Percentiles rank a stretch among this genome's conserved stretches.
phyloP scores from a whole-genome alignment of 2,329 filamentous ascomycete genomes.

The Catunica adiposa region DNA sequence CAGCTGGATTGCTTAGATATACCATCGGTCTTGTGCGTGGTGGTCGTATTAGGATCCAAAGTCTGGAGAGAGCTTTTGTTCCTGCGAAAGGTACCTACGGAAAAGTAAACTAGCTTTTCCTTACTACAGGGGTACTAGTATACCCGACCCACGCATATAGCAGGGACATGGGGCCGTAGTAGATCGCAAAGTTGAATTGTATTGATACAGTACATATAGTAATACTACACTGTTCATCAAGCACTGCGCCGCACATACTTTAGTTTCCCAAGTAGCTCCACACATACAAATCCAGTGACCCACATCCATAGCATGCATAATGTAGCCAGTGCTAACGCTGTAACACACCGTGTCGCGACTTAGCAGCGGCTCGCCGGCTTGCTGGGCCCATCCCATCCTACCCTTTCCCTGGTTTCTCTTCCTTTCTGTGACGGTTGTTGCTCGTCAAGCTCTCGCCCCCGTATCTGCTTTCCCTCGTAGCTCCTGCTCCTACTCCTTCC shows the following conservation, averaged over 20 bases:
- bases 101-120: background rate
- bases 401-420: constrained; percentile 10
- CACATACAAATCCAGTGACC: background rate
- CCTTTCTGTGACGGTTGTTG: constrained; percentile 1
- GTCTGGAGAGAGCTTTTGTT: background rate
- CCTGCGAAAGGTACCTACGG: background rate
- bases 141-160: constrained; percentile 1
- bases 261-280: background rate
- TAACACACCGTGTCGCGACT: constrained; percentile 2
- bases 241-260: background rate
- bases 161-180: background rate
- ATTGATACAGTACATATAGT: background rate
- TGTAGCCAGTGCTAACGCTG: constrained; percentile 2
- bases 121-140: background rate
- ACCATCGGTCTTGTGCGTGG: background rate
- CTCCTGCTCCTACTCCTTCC: constrained; percentile 2
- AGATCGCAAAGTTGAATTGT: background rate
- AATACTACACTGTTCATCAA: background rate
- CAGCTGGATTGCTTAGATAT: background rate
- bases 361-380: constrained; percentile 1
- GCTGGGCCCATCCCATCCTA: background rate
- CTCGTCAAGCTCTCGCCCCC: background rate
- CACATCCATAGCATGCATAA: background rate
- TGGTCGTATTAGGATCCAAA: constrained; percentile 1
- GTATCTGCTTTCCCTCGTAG: constrained; percentile 1